phyloP scores from a whole-genome alignment of 768 basidiomycete genomes.

The Boletales sp. region DNA sequence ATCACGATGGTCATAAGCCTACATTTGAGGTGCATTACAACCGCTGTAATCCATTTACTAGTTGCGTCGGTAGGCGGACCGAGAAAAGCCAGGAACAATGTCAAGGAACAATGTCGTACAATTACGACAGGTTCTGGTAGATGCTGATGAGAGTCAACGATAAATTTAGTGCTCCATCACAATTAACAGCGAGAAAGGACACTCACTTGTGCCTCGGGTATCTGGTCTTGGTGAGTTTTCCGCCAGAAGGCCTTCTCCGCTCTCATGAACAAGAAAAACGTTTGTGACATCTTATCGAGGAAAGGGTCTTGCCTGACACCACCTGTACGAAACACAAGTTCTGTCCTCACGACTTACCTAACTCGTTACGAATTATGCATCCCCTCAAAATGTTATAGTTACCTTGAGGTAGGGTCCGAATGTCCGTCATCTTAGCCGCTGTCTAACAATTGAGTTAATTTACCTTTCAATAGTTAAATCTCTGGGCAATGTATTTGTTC shows the following conservation, averaged over 20 bases:
- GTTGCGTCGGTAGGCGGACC: conserved; percentile 1
- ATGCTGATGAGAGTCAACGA: conserved; percentile 21
- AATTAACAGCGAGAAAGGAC: conserved; percentile 32
- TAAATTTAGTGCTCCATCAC: conserved; percentile 30
- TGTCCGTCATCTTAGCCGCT: conserved; percentile 12
- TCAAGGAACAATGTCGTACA: conserved; percentile 25
- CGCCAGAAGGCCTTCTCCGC: background rate
- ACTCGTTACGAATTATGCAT: conserved; percentile 1
- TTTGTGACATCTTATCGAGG: conserved; percentile 6
- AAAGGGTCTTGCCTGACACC: conserved; percentile 10
- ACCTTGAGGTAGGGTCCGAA: conserved; percentile 14
- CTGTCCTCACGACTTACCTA: conserved; percentile 3
- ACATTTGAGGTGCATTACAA: background rate
- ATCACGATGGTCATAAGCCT: background rate
- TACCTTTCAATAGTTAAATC: conserved; percentile 26
- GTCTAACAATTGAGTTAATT: conserved; percentile 24
- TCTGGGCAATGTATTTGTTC: background rate
- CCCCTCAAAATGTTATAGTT: conserved; percentile 10
- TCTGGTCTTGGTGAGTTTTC: conserved; percentile 12
- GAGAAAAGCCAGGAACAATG: conserved; percentile 19
- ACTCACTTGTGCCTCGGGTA: conserved; percentile 8
- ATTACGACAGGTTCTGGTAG: conserved; percentile 12
- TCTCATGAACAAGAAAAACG: conserved; percentile 8
- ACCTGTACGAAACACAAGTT: conserved; percentile 11
- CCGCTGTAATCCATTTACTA: background rate